phyloP scores from a whole-genome alignment of 345 rosid genomes.

The Gossypium australe region DNA sequence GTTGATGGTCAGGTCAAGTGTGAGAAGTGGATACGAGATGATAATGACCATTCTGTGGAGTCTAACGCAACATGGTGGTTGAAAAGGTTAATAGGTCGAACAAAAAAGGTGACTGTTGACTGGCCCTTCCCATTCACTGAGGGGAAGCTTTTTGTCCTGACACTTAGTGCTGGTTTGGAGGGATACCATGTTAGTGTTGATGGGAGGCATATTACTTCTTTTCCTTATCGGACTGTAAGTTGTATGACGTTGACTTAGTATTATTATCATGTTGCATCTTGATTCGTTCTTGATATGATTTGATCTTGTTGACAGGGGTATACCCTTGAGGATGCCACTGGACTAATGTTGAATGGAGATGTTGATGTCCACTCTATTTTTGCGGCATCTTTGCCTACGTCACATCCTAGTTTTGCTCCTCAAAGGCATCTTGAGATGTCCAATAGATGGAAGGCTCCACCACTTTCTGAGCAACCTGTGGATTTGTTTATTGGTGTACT shows the following conservation, averaged over 20 bases:
- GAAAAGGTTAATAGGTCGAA: conserved; percentile 62
- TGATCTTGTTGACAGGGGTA: conserved; percentile 48
- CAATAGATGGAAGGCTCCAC: conserved; percentile 72
- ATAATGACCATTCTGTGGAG: conserved; percentile 55
- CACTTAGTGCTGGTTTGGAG: conserved; percentile 87
- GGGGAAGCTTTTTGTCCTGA: conserved; percentile 76
- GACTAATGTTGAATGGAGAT: conserved; percentile 70
- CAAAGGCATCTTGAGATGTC: conserved; percentile 81
- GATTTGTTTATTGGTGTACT: conserved; percentile 85
- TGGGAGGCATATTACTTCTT: conserved; percentile 88
- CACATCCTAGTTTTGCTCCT: conserved; percentile 84
- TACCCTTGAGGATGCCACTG: conserved; percentile 81
- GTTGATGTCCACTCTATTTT: conserved; percentile 72
- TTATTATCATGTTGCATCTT: conserved; percentile 9
- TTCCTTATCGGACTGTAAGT: conserved; percentile 92
- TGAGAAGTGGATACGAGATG: conserved; percentile 93
- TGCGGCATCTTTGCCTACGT: conserved; percentile 76
- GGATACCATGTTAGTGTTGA: conserved; percentile 85
- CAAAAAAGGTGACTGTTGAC: conserved; percentile 62
- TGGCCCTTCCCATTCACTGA: conserved; percentile 90
- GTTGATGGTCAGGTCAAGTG: conserved; percentile 89
- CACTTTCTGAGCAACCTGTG: conserved; percentile 34
- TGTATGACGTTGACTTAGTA: neutral
- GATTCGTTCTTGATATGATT: conserved; percentile 16
- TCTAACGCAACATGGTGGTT: conserved; percentile 89